Conservation (phyloP, 768 basidiomycete genomes). For the Hypsizygus marmoreus region DNA sequence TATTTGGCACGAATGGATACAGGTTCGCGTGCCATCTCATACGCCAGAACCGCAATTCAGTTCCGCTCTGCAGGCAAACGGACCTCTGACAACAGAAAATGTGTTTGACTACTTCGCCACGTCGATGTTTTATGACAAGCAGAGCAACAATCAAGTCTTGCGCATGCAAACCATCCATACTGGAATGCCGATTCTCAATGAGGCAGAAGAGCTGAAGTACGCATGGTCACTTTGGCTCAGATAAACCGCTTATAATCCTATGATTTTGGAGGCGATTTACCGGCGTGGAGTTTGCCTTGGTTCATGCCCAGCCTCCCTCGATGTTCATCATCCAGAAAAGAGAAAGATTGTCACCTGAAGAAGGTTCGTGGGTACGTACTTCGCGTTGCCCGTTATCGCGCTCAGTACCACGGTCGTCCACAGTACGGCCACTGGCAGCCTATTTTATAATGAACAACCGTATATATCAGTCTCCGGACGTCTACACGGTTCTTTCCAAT, state of each 20-base stretch:
- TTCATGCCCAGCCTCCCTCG: constrained; percentile 75
- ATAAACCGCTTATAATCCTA: not conserved
- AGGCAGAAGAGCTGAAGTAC: constrained; percentile 85
- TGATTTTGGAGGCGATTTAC: constrained; percentile 67
- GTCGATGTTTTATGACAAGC: constrained; percentile 94
- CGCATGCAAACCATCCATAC: constrained; percentile 94
- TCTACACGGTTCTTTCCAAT: constrained; percentile 83
- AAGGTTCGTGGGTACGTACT: constrained; percentile 53
- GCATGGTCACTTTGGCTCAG: too few relatives aligned
- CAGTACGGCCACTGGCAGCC: constrained; percentile 76
- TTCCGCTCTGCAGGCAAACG: constrained; percentile 57
- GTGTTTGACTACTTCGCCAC: constrained; percentile 89
- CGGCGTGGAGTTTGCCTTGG: constrained; percentile 85
- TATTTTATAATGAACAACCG: constrained; percentile 90
- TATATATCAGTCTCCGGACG: constrained; percentile 85
- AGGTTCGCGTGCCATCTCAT: constrained; percentile 41
- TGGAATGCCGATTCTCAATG: constrained; percentile 73
- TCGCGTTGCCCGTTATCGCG: constrained; percentile 6
- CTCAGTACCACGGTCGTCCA: constrained; percentile 7
- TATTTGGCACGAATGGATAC: constrained; percentile 91
- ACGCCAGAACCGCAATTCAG: constrained; percentile 5
- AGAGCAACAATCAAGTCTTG: constrained; percentile 88
- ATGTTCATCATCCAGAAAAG: constrained; percentile 91
- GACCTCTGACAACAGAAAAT: constrained; percentile 72
- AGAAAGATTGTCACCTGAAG: constrained; percentile 78